Percentiles rank a stretch among this genome's conserved stretches.
Conservation (phyloP, 768 basidiomycete genomes). For the Peribolospora baueri region DNA sequence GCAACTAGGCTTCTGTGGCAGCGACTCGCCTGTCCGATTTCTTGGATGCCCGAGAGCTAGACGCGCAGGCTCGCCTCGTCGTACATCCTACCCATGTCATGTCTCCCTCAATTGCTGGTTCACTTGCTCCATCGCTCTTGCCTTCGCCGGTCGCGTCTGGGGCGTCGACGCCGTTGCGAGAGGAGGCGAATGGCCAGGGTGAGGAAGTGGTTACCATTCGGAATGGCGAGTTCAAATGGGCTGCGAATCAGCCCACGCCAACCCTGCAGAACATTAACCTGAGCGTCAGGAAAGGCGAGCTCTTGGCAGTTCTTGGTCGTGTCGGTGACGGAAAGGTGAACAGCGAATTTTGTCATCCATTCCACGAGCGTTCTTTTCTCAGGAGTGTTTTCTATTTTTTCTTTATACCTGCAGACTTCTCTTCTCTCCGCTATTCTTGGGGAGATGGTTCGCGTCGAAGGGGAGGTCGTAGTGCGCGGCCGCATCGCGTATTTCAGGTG, state of each 20-base stretch:
- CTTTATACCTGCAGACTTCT: constrained; percentile 29
- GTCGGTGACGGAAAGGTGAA: constrained; percentile 61
- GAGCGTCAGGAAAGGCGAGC: constrained; percentile 39
- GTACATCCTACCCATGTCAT: constrained; percentile 11
- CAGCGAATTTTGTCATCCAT: constrained; percentile 3
- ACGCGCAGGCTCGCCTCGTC: constrained; percentile 44
- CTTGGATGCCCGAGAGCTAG: constrained; percentile 53
- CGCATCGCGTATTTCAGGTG: constrained; percentile 10
- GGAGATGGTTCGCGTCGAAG: constrained; percentile 56
- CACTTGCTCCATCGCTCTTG: too few species aligned
- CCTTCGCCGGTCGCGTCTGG: constrained; percentile 12
- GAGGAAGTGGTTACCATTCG: constrained; percentile 41
- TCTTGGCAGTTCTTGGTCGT: constrained; percentile 62
- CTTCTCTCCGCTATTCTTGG: constrained; percentile 59
- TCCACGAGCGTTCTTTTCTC: constrained; percentile 6
- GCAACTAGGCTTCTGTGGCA: constrained; percentile 20
- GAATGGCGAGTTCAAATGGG: constrained; percentile 65
- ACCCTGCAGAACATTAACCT: constrained; percentile 57
- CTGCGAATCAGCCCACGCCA: constrained; percentile 29
- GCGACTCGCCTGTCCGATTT: constrained; percentile 25
- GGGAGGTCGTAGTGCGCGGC: constrained; percentile 33
- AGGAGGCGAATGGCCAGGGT: constrained; percentile 33
- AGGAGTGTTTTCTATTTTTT: constrained; percentile 2
- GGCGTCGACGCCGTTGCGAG: constrained; percentile 22
- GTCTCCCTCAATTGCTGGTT: too few species aligned